Base-by-base conservation (phyloP, 2,329 filamentous ascomycete genomes). In the Shiraia sp. region DNA sequence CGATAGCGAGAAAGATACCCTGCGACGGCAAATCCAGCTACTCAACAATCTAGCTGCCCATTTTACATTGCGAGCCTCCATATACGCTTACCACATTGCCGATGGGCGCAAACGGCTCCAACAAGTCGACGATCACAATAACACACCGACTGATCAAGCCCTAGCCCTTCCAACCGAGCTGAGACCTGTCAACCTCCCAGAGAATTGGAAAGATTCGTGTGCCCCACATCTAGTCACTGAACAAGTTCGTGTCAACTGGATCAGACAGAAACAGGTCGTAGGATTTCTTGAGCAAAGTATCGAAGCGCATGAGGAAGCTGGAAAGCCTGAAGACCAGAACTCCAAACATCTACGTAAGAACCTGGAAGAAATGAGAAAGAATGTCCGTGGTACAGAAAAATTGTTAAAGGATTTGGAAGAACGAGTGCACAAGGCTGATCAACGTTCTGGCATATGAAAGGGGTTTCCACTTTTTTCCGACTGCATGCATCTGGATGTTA, bases 381-480 rank as follows among this genome's bases (percentile, higher is more conserved):
- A 55, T 3, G 12, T 57, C 1, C 32, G 49, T 15, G 53, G 51
- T 22, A 52, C 51, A 3, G 49, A 42, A 30, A 36, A 49, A 12
- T 10, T 59, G 31, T 39, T 59, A 15, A 47, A 36, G 15, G 47
- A 47, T 17, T 50, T 50, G 12, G 56, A 58, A 28, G 47, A 51
- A 6, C 40, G 42, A 22, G 23, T 51, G 9, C 22, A 25, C 1
- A 40, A 40, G 41, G 45, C 45, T 17, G 53, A 57, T n/a, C 39
- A 41, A 19, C 32, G 29, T n/a, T 14, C 7, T 9, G 15, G 15
- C n/a, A n/a, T n/a, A n/a, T n/a, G n/a, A n/a, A n/a, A n/a, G n/a
- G n/a, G n/a, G n/a, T n/a, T n/a, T n/a, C n/a, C n/a, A n/a, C n/a
- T n/a, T n/a, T n/a, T n/a, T n/a, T n/a, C n/a, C n/a, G n/a, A n/a